A percentile compares a stretch with the other conserved stretches of the same genome.
Conservation (phyloP, 257 asterid genomes). For the Ligustrum vulgare region DNA sequence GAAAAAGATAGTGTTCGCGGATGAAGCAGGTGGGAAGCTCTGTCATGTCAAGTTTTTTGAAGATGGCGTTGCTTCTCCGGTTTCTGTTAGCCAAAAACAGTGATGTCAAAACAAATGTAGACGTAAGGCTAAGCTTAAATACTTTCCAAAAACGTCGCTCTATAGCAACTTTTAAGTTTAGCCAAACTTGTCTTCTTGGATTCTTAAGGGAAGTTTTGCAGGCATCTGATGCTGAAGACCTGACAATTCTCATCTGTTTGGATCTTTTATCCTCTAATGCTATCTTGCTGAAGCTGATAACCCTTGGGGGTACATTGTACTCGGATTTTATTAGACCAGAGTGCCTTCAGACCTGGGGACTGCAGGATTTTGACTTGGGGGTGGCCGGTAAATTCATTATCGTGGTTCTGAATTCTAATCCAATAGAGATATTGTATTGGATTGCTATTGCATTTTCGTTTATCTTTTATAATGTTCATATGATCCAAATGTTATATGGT, state of each 20-base stretch:
- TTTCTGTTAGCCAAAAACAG: slow-evolving; percentile 27
- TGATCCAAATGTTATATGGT: neutral
- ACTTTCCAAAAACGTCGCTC: neutral
- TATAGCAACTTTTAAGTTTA: neutral
- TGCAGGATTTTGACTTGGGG: neutral
- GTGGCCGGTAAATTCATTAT: neutral
- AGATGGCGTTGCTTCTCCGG: slow-evolving; percentile 32
- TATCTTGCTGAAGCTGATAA: neutral
- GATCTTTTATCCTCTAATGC: neutral
- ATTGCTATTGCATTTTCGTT: neutral
- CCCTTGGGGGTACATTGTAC: neutral
- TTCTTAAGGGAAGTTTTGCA: neutral
- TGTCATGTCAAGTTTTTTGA: slow-evolving; percentile 66
- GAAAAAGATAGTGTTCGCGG: slow-evolving; percentile 76
- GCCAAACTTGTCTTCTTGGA: neutral
- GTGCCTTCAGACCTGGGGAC: neutral
- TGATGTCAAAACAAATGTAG: slow-evolving; percentile 22
- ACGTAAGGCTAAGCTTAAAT: neutral
- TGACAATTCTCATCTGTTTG: neutral
- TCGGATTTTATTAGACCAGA: neutral
- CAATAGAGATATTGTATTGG: neutral
- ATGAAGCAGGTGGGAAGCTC: slow-evolving; percentile 84
- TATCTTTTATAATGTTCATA: neutral
- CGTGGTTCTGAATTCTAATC: neutral
- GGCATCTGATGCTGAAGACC: slow-evolving; percentile 13